Evolutionary conservation across 345 rosid species (phyloP).

Genomic region (Abelmoschus esculentus): DNA sequence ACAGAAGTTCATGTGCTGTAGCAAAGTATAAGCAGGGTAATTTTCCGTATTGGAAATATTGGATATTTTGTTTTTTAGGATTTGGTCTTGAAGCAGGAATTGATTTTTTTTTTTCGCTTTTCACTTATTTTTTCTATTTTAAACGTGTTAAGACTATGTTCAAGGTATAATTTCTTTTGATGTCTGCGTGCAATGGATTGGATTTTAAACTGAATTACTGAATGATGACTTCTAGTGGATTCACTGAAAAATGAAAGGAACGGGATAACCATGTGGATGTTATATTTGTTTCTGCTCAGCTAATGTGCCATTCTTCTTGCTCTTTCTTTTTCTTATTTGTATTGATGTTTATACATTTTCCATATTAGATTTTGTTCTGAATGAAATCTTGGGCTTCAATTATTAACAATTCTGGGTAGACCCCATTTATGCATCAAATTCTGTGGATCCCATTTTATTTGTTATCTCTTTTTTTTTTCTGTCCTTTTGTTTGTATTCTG

Average conservation of each 20-base stretch:
- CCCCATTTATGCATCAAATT: too few relatives aligned
- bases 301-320: neutral
- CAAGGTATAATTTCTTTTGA: neutral
- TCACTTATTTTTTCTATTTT: neutral
- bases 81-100: conserved; percentile 26
- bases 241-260: neutral
- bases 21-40: neutral
- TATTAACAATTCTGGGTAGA: too few relatives aligned
- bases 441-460: conserved; percentile 52
- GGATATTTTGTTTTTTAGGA: neutral
- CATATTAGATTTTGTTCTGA: too few relatives aligned
- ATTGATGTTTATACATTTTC: too few relatives aligned
- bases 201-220: neutral
- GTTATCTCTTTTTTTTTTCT: conserved; percentile 24
- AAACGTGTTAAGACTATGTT: neutral
- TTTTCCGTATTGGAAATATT: conserved; percentile 2
- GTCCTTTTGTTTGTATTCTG: conserved; percentile 22
- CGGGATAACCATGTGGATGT: neutral
- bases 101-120: conserved; percentile 14
- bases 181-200: neutral
- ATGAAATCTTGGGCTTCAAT: too few relatives aligned
- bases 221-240: neutral
- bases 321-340: too few relatives aligned
- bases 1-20: neutral
- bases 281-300: neutral